Evolutionary conservation across 2,329 filamentous ascomycete genomes (phyloP), one percentile per base, ranked within the genome.

Genomic region (Alternaria sp.): DNA sequence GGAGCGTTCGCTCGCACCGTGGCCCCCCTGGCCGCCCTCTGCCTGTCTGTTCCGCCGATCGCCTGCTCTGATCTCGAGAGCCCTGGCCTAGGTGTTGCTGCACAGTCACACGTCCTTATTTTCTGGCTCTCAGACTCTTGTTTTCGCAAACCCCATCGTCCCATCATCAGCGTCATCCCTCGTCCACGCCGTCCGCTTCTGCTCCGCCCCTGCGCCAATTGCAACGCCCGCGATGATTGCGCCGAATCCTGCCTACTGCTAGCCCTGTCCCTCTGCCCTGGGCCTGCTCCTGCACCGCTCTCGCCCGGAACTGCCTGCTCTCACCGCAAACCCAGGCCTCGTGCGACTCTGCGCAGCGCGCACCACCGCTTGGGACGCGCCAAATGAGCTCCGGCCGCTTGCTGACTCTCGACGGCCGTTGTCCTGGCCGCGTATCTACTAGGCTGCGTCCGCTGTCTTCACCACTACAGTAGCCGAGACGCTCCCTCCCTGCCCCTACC

Each of bases 321-420:
- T 62, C 58, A 63, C 63, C 60, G 50, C 55, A 65, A 45, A 55
- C 58, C 63, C 66, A 61, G 62, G 62, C 58, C 49, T 51, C 51
- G 50, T 55, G 63, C 50, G 46, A 49, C 60, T 63, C 47, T 69
- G 61, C 59, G 60, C 61, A 65, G 61, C 61, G 55, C 50, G 55
- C 68, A 70, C 63, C 62, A 66, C 63, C 56, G 64, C 61, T 61
- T 51, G 64, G 58, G 56, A 71, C 68, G 69, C 71, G 70, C 69
- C 75, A 71, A 75, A 77, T 77, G 75, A 74, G 64, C 64, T 57
- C 67, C 67, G 64, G 66, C 65, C 65, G 57, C 63, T 56, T 64
- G 59, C 65, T 68, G 69, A 69, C 67, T 72, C 68, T 70, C 46
- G 60, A 68, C 71, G 72, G 75, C 72, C 73, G 68, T 71, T 72